Base-by-base conservation (phyloP, 2,329 filamentous ascomycete species). In the Trichoderma brevicompactum region DNA sequence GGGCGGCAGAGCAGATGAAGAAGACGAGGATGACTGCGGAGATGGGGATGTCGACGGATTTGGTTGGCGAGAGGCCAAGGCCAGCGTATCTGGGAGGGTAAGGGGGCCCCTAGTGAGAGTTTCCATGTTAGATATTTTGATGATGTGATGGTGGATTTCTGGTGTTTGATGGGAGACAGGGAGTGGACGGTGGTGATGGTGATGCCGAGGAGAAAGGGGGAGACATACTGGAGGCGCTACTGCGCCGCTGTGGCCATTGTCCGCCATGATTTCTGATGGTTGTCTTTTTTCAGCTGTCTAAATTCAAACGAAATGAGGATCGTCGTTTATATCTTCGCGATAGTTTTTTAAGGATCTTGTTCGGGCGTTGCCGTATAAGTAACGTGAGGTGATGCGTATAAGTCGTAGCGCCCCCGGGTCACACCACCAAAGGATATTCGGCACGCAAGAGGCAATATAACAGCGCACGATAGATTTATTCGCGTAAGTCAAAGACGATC, bases 21-120 rank as follows among this genome's bases (percentile, higher is more conserved):
- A 90, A 73, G 46, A 77, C 74, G 13, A 92, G 74, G 68, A 93
- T 85, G 65, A 91, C 83, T 60, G 83, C 81, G 67, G 81, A 85
- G 73, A 92, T 82, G 43, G 90, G 88, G 7, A 88, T 81, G 74
- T 94, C 91, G 68, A 89, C 77, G 2, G 72, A 68, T 4, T 81
- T 72, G 1, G 80, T 83, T 1, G 91, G 90, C 7, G 78, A 69
- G 28, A 87, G 85, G 65, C 89, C 89, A 17, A 88, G 75, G 15
- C 74, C 71, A 48, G 88, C 86, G 12, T 71, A 76, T 12, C 69
- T 72, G 2, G 81, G 79, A 5, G 73, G 70, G 65, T 79, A 79
- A 0, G 78, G 78, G 66, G 78, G 77, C 3, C 77, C 75, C 68
- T 77, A 68, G 2, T 4, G 9, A 2, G 9, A 15, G 17, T 8